Evolutionary conservation across 2,329 filamentous ascomycete genomes (phyloP).

Genomic region (Arthrobotrys conoides): DNA sequence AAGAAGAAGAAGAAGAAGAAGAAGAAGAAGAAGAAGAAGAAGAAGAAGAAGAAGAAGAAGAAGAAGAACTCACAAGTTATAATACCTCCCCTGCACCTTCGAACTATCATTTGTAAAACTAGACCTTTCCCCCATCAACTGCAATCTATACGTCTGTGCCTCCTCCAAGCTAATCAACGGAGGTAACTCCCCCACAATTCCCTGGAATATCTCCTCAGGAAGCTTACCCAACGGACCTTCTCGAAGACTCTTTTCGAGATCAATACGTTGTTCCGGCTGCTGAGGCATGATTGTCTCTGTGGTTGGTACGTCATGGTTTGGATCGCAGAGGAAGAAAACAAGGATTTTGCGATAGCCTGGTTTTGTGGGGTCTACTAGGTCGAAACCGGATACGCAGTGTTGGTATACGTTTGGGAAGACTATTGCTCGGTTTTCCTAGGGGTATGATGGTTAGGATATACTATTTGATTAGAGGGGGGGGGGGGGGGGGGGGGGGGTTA

Average conservation of each 20-base stretch:
- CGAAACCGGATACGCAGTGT: conserved; percentile 47
- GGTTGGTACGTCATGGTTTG: conserved; percentile 62
- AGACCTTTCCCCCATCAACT: conserved; percentile 68
- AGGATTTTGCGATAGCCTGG: conserved; percentile 54
- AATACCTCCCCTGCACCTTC: conserved; percentile 17
- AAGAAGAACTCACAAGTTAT: conserved; percentile 34
- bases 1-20: conserved; percentile 3
- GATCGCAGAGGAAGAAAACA: conserved; percentile 59
- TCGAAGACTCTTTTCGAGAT: conserved; percentile 6
- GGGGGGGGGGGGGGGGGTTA: neutral
- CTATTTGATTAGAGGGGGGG: neutral
- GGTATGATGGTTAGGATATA: neutral
- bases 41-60: neutral
- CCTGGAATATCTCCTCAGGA: conserved; percentile 53
- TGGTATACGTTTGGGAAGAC: conserved; percentile 58
- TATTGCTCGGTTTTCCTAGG: conserved; percentile 49
- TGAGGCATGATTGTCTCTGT: conserved; percentile 13
- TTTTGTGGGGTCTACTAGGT: conserved; percentile 51
- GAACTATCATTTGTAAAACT: conserved; percentile 29
- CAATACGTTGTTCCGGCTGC: neutral
- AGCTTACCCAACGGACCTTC: conserved; percentile 20
- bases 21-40: conserved; percentile 4
- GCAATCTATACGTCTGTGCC: conserved; percentile 66
- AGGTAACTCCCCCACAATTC: conserved; percentile 56
- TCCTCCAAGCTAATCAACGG: conserved; percentile 66